These are phyloP conservation scores for Agarophyton chilense DNA, from an alignment of 23 red algal species.

Conservation along the genomic window DNA sequence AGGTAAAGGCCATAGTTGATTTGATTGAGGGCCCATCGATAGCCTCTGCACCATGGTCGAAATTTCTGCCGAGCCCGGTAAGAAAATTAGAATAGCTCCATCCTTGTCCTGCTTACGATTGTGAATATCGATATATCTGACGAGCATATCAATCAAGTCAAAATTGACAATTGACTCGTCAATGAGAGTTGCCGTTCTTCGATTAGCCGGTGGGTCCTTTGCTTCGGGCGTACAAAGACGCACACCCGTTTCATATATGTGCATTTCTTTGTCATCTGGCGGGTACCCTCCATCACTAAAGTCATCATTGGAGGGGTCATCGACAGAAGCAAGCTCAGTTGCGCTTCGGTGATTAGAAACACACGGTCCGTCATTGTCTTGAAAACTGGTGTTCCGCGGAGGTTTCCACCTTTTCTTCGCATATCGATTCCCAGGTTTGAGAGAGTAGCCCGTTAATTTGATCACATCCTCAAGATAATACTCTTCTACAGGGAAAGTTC, in stretches of 20 bases:
- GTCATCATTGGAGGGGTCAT: constrained; percentile 21
- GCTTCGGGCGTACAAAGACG: not conserved
- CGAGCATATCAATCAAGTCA: constrained; percentile 74
- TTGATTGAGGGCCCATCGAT: constrained; percentile 6
- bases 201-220: not conserved
- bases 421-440: constrained; percentile 67
- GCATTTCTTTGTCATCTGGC: not conserved
- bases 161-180: constrained; percentile 70
- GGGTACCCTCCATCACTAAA: not conserved
- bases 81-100: constrained; percentile 92
- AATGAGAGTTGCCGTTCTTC: constrained; percentile 15
- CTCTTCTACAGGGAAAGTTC: constrained; percentile 88
- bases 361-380: not conserved
- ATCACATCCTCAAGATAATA: constrained; percentile 87
- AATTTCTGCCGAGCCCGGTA: constrained; percentile 92
- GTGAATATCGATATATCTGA: constrained; percentile 40
- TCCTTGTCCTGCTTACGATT: constrained; percentile 27
- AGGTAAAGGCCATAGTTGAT: constrained; percentile 62
- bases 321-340: constrained; percentile 17
- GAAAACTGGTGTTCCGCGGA: not conserved
- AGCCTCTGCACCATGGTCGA: constrained; percentile 51
- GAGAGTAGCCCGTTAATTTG: constrained; percentile 33
- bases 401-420: constrained; percentile 35
- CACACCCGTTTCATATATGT: not conserved
- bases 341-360: not conserved